phyloP scores from a whole-genome alignment of 2,329 filamentous ascomycete species.

The Chaetoscypha palmicola region DNA sequence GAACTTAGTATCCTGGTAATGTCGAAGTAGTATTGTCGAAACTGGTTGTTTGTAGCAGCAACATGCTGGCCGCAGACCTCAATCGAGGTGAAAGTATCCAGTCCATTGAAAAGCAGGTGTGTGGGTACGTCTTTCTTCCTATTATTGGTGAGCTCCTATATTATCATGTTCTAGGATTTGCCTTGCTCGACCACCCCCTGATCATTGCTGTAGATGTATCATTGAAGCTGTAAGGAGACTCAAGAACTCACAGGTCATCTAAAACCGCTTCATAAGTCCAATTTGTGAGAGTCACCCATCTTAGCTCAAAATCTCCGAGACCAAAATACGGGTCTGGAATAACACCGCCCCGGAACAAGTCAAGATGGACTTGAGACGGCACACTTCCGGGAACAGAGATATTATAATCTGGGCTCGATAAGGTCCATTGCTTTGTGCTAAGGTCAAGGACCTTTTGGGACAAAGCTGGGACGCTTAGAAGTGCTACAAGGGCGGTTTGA shows the following conservation, averaged over 20 bases:
- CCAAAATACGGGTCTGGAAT: slow-evolving; percentile 39
- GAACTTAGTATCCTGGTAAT: slow-evolving; percentile 39
- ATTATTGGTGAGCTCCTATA: slow-evolving; percentile 4
- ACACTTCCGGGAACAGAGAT: slow-evolving; percentile 47
- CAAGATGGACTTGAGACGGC: slow-evolving; percentile 53
- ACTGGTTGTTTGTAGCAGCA: slow-evolving; percentile 54
- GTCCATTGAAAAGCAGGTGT: slow-evolving; percentile 54
- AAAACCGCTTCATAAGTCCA: slow-evolving; percentile 55
- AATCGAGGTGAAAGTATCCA: slow-evolving; percentile 54
- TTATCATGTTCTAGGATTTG: no score
- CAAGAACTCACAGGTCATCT: slow-evolving; percentile 32
- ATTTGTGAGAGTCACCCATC: slow-evolving; percentile 51
- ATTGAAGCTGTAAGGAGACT: no score
- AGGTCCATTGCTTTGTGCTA: slow-evolving; percentile 11
- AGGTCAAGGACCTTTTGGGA: slow-evolving; percentile 13
- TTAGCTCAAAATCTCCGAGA: slow-evolving; percentile 51
- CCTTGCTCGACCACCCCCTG: no score
- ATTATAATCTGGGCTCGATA: slow-evolving; percentile 29
- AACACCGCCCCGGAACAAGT: slow-evolving; percentile 45
- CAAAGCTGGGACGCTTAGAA: background rate
- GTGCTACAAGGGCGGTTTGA: background rate
- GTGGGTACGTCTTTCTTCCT: slow-evolving; percentile 34
- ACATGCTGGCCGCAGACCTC: slow-evolving; percentile 47
- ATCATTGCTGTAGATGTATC: no score
- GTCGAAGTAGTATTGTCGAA: slow-evolving; percentile 54